phyloP scores from a whole-genome alignment of 2,329 filamentous ascomycete genomes.

The Cadophora luteo-olivacea region DNA sequence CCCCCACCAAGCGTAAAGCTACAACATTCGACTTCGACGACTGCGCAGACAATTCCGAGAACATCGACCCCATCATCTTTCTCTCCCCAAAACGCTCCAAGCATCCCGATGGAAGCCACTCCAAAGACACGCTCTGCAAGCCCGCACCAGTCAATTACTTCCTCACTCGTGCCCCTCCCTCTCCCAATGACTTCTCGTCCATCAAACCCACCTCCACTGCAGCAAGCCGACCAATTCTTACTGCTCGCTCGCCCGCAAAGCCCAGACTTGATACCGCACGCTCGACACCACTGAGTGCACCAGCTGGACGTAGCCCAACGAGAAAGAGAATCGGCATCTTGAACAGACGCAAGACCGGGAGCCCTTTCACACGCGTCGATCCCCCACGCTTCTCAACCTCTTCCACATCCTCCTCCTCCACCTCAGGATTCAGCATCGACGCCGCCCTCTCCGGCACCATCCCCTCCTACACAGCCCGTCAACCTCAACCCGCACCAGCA shows the following conservation, averaged over 20 bases:
- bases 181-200: constrained; percentile 40
- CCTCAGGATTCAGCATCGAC: constrained; percentile 78
- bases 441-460: constrained; percentile 82
- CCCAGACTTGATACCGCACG: constrained; percentile 54
- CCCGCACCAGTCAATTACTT: constrained; percentile 45
- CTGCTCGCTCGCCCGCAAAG: constrained; percentile 58
- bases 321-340: constrained; percentile 74
- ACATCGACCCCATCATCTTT: constrained; percentile 63
- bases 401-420: constrained; percentile 51
- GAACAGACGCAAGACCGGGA: constrained; percentile 69
- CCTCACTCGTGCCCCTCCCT: constrained; percentile 44
- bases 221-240: constrained; percentile 50
- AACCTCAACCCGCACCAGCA: constrained; percentile 37
- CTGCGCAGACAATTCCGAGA: constrained; percentile 63
- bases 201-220: constrained; percentile 31
- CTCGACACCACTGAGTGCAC: constrained; percentile 66
- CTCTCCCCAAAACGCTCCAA: constrained; percentile 63
- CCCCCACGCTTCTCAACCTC: constrained; percentile 65
- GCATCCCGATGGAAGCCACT: constrained; percentile 49
- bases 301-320: constrained; percentile 82
- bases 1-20: constrained; percentile 63
- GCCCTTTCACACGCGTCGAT: constrained; percentile 72
- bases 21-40: constrained; percentile 52
- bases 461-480: constrained; percentile 60
- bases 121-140: constrained; percentile 38